phyloP scores from a whole-genome alignment of 352 stramenopile genomes.

The Pythium brachiatum region DNA sequence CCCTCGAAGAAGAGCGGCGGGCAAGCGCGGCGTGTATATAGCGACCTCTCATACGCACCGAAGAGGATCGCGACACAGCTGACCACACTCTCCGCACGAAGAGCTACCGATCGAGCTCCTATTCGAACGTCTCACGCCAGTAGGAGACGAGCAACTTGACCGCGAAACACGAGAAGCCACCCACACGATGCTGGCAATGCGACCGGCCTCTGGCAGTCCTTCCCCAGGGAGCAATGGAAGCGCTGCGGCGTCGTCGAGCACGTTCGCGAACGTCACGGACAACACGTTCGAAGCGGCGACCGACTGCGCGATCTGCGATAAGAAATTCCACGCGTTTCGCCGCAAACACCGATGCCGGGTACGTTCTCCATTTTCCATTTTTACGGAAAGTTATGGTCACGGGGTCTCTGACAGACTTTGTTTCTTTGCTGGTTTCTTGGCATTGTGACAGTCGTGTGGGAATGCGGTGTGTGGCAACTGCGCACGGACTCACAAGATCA shows the following conservation, averaged over 20 bases:
- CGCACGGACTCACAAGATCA: constrained; percentile 71
- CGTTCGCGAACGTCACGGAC: constrained; percentile 25
- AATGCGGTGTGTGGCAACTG: constrained; percentile 79
- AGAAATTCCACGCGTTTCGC: constrained; percentile 85
- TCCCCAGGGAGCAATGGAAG: constrained; percentile 12
- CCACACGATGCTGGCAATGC: constrained; percentile 17
- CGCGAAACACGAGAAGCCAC: not conserved
- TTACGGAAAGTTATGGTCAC: no score
- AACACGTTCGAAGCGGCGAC: constrained; percentile 45
- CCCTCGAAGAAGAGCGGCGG: not conserved
- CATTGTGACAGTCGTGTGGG: constrained; percentile 58
- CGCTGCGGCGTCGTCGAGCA: not conserved
- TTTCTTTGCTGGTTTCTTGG: no score
- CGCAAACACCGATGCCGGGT: constrained; percentile 82
- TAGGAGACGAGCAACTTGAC: not conserved
- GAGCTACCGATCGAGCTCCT: not conserved
- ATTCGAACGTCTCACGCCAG: not conserved
- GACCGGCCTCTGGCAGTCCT: constrained; percentile 10
- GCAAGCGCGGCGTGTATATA: not conserved
- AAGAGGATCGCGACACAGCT: not conserved
- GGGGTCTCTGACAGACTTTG: no score
- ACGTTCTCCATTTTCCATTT: constrained; percentile 10
- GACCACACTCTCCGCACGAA: not conserved
- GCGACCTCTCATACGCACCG: not conserved
- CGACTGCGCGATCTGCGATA: constrained; percentile 80